Conservation (phyloP, 768 basidiomycete species). For the Termitomyces sp. region DNA sequence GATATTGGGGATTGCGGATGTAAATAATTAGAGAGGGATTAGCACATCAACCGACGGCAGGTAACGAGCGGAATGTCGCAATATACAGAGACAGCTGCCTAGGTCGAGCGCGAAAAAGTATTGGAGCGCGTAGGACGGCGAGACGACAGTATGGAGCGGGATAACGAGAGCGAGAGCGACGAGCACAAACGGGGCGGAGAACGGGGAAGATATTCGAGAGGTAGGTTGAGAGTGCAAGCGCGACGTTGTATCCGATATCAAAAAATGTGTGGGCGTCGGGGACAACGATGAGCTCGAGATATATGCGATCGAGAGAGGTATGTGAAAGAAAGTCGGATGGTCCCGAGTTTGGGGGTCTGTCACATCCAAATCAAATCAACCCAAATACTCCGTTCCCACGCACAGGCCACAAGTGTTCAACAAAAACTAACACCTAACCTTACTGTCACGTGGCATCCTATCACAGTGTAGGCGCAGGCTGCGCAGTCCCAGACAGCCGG, state of each 20-base stretch:
- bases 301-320: slow-evolving; percentile 43
- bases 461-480: slow-evolving; percentile 1
- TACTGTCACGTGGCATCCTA: slow-evolving; percentile 27
- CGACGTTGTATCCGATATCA: slow-evolving; percentile 14
- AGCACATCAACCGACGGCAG: slow-evolving; percentile 26
- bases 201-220: slow-evolving; percentile 6
- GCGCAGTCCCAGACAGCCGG: neutral
- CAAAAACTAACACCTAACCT: slow-evolving; percentile 26
- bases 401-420: slow-evolving; percentile 35
- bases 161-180: slow-evolving; percentile 13
- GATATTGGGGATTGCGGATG: slow-evolving; percentile 14
- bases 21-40: slow-evolving; percentile 13
- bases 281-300: slow-evolving; percentile 27
- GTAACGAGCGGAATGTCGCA: slow-evolving; percentile 10
- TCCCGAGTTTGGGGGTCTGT: slow-evolving; percentile 35
- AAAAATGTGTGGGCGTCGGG: slow-evolving; percentile 18
- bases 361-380: slow-evolving; percentile 42
- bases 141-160: slow-evolving; percentile 8
- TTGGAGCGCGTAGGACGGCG: slow-evolving; percentile 19
- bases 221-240: slow-evolving; percentile 8
- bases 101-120: slow-evolving; percentile 11
- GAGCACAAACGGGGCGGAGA: slow-evolving; percentile 9
- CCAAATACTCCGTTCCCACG: slow-evolving; percentile 35
- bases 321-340: slow-evolving; percentile 44
- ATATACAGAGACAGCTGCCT: slow-evolving; percentile 6